phyloP scores from a whole-genome alignment of 176 grass and related monocot genomes.

The Triticum monococcum region DNA sequence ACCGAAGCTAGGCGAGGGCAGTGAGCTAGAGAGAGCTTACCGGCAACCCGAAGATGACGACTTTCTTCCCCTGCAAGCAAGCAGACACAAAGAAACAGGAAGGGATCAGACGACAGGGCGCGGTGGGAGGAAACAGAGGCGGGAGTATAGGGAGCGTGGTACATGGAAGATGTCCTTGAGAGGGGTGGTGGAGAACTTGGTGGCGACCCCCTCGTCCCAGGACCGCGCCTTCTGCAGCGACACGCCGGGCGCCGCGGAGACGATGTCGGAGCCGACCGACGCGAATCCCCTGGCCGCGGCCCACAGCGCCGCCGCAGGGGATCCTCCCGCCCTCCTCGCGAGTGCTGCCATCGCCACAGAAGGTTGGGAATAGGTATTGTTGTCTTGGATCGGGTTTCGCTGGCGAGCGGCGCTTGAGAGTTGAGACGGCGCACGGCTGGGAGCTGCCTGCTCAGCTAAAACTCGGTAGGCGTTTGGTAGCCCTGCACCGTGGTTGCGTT shows the following conservation, averaged over 20 bases:
- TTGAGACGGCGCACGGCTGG: not conserved
- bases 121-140: not conserved
- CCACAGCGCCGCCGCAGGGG: slow-evolving; percentile 25
- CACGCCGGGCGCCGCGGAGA: slow-evolving; percentile 61
- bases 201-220: slow-evolving; percentile 91
- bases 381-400: not conserved
- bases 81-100: not conserved
- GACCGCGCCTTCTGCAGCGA: slow-evolving; percentile 86
- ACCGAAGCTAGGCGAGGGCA: not conserved
- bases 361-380: not conserved
- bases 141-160: not conserved
- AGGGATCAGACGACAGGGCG: not conserved
- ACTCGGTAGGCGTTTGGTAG: no score
- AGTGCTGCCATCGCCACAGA: slow-evolving; percentile 58
- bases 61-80: slow-evolving; percentile 96
- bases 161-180: slow-evolving; percentile 85
- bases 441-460: no score
- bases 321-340: slow-evolving; percentile 43
- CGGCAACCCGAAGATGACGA: slow-evolving; percentile 91
- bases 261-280: slow-evolving; percentile 68
- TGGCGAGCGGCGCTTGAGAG: slow-evolving; percentile 3
- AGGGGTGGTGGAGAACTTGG: slow-evolving; percentile 86
- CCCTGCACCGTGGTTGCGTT: no score
- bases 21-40: slow-evolving; percentile 37
- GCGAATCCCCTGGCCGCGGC: slow-evolving; percentile 36